Evolutionary conservation across 1,284 basidiomycete species (phyloP).

Genomic region (Ustilago vetiveriae): DNA sequence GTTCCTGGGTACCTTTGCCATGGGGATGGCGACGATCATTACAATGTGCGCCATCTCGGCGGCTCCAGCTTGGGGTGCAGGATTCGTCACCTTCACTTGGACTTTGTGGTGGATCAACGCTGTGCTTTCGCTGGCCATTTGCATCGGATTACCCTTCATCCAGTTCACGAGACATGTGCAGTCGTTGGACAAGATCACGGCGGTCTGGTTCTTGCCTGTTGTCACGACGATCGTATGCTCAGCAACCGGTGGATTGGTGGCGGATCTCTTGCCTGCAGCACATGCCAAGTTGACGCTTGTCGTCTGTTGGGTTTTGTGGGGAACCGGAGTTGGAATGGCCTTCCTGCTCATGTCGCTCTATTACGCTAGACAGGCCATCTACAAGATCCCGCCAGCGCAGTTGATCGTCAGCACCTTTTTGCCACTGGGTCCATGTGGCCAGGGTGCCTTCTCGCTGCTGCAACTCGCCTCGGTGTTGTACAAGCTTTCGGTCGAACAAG

Average conservation of each 20-base stretch:
- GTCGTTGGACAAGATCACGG: slow-evolving; percentile 68
- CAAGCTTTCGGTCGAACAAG: slow-evolving; percentile 20
- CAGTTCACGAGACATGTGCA: slow-evolving; percentile 77
- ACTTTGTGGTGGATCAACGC: slow-evolving; percentile 79
- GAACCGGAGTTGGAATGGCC: slow-evolving; percentile 70
- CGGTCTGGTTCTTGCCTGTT: slow-evolving; percentile 73
- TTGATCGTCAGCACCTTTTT: slow-evolving; percentile 74
- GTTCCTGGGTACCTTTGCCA: slow-evolving; percentile 76
- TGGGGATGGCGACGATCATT: slow-evolving; percentile 77
- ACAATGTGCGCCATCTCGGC: slow-evolving; percentile 70
- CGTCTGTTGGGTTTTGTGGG: slow-evolving; percentile 69
- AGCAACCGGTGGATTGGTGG: slow-evolving; percentile 75
- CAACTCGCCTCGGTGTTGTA: slow-evolving; percentile 66
- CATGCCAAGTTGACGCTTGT: slow-evolving; percentile 72
- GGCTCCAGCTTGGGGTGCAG: slow-evolving; percentile 69
- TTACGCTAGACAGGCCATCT: slow-evolving; percentile 70
- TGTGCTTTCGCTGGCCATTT: slow-evolving; percentile 73
- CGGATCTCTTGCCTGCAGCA: slow-evolving; percentile 70
- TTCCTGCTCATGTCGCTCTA: slow-evolving; percentile 74
- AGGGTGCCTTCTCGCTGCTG: slow-evolving; percentile 74
- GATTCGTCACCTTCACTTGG: slow-evolving; percentile 75
- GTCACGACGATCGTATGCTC: slow-evolving; percentile 77
- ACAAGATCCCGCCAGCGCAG: slow-evolving; percentile 68
- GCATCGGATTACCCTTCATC: slow-evolving; percentile 75
- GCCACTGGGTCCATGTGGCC: slow-evolving; percentile 73